Evolutionary conservation across 192 early-diverging fungal genomes (phyloP), one percentile per base, ranked within the genome.

Genomic region (Backusella mclennaniae): DNA sequence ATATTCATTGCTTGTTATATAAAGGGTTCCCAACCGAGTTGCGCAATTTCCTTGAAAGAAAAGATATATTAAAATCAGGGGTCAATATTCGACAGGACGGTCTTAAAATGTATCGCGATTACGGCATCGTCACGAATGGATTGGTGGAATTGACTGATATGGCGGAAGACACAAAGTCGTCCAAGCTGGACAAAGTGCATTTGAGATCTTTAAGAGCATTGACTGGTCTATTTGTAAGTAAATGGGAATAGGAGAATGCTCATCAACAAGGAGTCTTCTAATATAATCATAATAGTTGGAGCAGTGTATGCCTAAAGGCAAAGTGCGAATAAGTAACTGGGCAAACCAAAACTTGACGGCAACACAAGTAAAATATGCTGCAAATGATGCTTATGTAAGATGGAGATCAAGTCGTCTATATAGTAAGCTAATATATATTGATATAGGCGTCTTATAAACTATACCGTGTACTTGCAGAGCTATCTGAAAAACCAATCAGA

Each of bases 351-450:
- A 23, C 14, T 67, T 79, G 26, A 75, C 73, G 8, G 17, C 36
- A 41, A 66, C 41, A 31, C 78, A 79, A 67, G 35, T 19, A 12
- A 38, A 56, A 38, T 79, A 79, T 75, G 78, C 78, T 29, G 78
- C 78, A 12, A 59, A 74, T 29, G 78, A 79, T 67, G 78, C 78
- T 29, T 79, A 79, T 67, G 78, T 79, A 72, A 75, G 75, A 35
- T 14, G 59, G 14, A 21, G 11, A 56, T n/a, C 4, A 31, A 8
- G 1, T 8, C 1, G 26, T 12, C 23, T 42, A 12, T 21, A 1
- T 76, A 63, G 33, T 29, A 17, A 17, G 33, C 26, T 56, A 1
- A 11, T 33, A 33, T 33, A 33, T 33, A 33, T 33, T 3, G 3
- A 33, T 33, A 33, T 33, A 66, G 75, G 75, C 75, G 11, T 76